Evolutionary conservation across 192 early-diverging fungal species (phyloP), one percentile per base, ranked within the genome.

Genomic region (Lobulomyces angularis): DNA sequence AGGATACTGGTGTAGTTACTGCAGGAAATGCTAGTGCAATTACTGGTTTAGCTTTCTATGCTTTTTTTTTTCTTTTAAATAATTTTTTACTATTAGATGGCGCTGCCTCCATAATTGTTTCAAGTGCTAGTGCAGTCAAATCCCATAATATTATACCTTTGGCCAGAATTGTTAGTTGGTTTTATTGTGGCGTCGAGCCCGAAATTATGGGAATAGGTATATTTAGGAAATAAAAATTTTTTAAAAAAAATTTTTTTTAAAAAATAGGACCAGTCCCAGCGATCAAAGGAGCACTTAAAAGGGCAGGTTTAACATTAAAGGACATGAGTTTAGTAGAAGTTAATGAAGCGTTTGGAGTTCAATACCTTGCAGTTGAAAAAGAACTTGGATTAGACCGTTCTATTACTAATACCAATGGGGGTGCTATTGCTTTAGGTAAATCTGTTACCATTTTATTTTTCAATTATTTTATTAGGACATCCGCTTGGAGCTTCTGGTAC

Each of bases 341-440:
- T 59, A 97, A 97, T 61, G 94, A 97, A 67, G 94, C 94, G n/a
- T 97, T 97, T 64, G 86, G 87, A 31, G 80, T 81, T 12, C 90
- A 94, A 58, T 83, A 82, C 53, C 58, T 95, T 35, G 78, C 90
- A 12, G 86, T 88, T 17, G 81, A 81, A 48, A 86, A 83, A 70
- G 89, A 85, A 43, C 67, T 97, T 17, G 84, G 83, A 7, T 56
- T 92, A 20, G 80, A 90, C 44, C 74, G 71, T 16, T 60, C 44
- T 24, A 86, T 76, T 51, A 70, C 83, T 33, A 97, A 97, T 61
- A 48, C 72, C 28, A 82, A 86, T 35, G 93, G 93, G 40, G 93
- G 93, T 49, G 84, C 89, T 30, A 90, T 92, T 67, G 84, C 90
- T 21, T 48, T 93, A 5, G 84, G 88, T 48, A 29, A 48, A 20